A percentile compares a stretch with the other conserved stretches of the same genome.
phyloP scores from a whole-genome alignment of 129 eudicot genomes.

The Flaveria robusta region DNA sequence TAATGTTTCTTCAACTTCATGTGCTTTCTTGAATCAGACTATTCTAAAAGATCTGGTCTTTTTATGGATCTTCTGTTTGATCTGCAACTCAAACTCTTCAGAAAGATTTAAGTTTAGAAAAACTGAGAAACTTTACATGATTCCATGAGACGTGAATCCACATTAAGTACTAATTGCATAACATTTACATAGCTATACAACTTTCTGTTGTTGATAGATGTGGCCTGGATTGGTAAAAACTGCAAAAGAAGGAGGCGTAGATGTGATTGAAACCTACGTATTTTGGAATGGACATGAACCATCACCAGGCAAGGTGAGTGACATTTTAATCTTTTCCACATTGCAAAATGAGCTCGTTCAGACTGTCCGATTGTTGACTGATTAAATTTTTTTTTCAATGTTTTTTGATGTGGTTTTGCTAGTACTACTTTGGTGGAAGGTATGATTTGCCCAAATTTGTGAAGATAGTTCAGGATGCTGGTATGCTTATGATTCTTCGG shows the following conservation, averaged over 20 bases:
- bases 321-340: not conserved
- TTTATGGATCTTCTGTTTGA: not conserved
- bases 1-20: not conserved
- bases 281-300: slow-evolving; percentile 99
- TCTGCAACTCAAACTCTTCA: too few relatives aligned
- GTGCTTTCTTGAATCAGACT: not conserved
- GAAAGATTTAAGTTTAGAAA: too few relatives aligned
- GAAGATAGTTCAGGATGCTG: slow-evolving; percentile 87
- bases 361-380: not conserved
- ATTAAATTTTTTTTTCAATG: slow-evolving; percentile 37
- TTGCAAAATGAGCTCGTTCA: not conserved
- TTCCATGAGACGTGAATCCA: not conserved
- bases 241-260: slow-evolving; percentile 95
- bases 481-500: slow-evolving; percentile 83
- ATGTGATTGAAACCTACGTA: slow-evolving; percentile 87
- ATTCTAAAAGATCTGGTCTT: not conserved
- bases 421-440: slow-evolving; percentile 95
- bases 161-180: not conserved
- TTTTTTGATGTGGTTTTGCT: slow-evolving; percentile 31
- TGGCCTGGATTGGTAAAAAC: slow-evolving; percentile 90
- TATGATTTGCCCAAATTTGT: slow-evolving; percentile 84
- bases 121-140: slow-evolving; percentile 4
- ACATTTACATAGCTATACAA: not conserved
- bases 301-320: slow-evolving; percentile 79
- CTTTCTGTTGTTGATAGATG: slow-evolving; percentile 52